A percentile compares a stretch with the other conserved stretches of the same genome.
Conservation (phyloP, 2,329 filamentous ascomycete genomes). For the Colletotrichum scovillei region DNA sequence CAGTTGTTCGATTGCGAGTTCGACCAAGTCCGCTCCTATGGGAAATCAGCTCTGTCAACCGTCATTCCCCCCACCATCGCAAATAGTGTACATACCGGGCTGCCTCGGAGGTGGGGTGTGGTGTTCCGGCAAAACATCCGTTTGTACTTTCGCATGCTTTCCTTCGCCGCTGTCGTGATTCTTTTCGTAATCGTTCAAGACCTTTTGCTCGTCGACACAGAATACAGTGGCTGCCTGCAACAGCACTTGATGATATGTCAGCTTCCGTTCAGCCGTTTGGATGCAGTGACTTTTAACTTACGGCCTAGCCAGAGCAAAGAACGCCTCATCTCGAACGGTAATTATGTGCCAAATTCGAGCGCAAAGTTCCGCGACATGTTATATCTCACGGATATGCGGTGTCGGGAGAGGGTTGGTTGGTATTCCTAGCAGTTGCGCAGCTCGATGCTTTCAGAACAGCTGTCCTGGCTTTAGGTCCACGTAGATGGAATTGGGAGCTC, state of each 20-base stretch:
- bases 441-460: slow-evolving; percentile 31
- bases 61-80: slow-evolving; percentile 17
- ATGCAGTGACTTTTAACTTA: slow-evolving; percentile 43
- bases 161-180: slow-evolving; percentile 42
- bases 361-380: slow-evolving; percentile 36
- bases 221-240: slow-evolving; percentile 55
- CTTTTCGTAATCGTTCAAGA: slow-evolving; percentile 46
- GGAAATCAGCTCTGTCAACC: slow-evolving; percentile 7
- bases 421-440: slow-evolving; percentile 11
- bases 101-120: slow-evolving; percentile 44
- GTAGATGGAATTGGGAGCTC: slow-evolving; percentile 32
- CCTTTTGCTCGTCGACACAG: slow-evolving; percentile 52
- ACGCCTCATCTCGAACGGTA: slow-evolving; percentile 53
- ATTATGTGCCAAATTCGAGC: slow-evolving; percentile 45
- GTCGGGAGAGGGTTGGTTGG: slow-evolving; percentile 1
- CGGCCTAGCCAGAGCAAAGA: slow-evolving; percentile 54
- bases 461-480: slow-evolving; percentile 35
- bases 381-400: slow-evolving; percentile 4
- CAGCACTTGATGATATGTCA: slow-evolving; percentile 52
- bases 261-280: slow-evolving; percentile 8
- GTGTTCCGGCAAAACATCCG: slow-evolving; percentile 45
- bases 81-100: slow-evolving; percentile 47
- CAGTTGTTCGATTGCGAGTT: slow-evolving; percentile 62
- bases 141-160: slow-evolving; percentile 46
- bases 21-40: slow-evolving; percentile 64